Evolutionary conservation across 2,329 filamentous ascomycete genomes (phyloP), one percentile per base, ranked within the genome.

Genomic region (Curvularia eragrostidis): DNA sequence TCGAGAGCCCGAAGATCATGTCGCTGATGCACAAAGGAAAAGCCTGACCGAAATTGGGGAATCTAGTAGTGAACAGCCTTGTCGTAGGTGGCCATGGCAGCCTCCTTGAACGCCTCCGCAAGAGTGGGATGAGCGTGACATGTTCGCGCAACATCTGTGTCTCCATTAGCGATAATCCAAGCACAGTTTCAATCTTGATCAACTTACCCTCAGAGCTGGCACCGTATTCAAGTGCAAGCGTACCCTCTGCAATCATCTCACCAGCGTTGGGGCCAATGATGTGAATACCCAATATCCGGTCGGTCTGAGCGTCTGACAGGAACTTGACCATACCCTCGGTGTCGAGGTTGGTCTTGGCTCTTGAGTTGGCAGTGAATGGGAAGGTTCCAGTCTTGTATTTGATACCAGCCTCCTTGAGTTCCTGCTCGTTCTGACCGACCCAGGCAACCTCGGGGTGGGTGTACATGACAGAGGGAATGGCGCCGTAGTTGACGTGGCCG

Each of bases 381-480:
- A 99, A 99, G 49, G 86, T 90, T 78, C 95, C 95, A 74, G 93
- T 84, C 74, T 91, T 91, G 88, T 97, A 99, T 75, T 95, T 92
- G 73, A 96, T 87, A 64, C 91, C 92, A 63, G 89, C 85, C 66
- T 88, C 87, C 86, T 98, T 97, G 65, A 99, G 85, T 70, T 99
- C 95, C 77, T 94, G 90, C 84, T 99, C 95, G 78, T 89, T 97
- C 84, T 97, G 93, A 58, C 95, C 95, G 46, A 99, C 95, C 95
- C 95, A 99, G 34, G 95, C 93, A 66, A 98, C 95, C 80, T 99
- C 95, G 32, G 95, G 95, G 83, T 97, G 90, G 10, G 95, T 98
- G 87, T 99, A 99, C 95, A 99, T 99, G 82, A 99, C 95, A 32
- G 91, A 95, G 66, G 95, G 95, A 76, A 99, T 99, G 79, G 90